Conservation (phyloP, 805 yeast genomes). For the Tetrapisispora namnaoensis region DNA sequence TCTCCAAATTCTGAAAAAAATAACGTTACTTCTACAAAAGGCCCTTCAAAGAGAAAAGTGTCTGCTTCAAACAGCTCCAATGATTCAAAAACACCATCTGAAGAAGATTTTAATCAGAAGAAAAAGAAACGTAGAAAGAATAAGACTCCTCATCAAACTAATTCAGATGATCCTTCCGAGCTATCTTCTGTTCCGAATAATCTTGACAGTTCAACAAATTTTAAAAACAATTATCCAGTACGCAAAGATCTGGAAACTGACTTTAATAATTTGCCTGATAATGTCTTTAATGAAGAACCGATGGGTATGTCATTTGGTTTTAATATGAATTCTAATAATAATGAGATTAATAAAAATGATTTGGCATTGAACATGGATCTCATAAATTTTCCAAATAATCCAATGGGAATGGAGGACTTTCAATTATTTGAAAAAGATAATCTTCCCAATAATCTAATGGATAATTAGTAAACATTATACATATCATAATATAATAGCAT, state of each 20-base stretch:
- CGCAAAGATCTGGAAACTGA: neutral
- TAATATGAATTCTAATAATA: neutral
- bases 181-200: neutral
- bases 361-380: slow-evolving; percentile 1
- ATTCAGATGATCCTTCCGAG: neutral
- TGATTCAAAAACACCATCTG: neutral
- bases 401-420: slow-evolving; percentile 1
- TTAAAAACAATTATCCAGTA: neutral
- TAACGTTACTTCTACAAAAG: neutral
- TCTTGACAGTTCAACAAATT: neutral
- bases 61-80: neutral
- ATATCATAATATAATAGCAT: too few species aligned
- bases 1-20: neutral
- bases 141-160: neutral
- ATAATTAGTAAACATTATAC: neutral
- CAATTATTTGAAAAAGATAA: slow-evolving; percentile 5
- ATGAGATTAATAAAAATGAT: neutral
- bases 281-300: neutral
- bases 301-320: neutral
- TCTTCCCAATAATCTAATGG: slow-evolving; percentile 5
- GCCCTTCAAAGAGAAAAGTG: neutral
- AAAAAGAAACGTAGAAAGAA: slow-evolving; percentile 1
- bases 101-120: neutral
- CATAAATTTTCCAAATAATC: neutral
- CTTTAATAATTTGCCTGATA: neutral